Percentiles rank a stretch among this genome's conserved stretches.
Evolutionary conservation across 495 filamentous ascomycete genomes (phyloP).

Genomic region (Hypoxylon rickii): DNA sequence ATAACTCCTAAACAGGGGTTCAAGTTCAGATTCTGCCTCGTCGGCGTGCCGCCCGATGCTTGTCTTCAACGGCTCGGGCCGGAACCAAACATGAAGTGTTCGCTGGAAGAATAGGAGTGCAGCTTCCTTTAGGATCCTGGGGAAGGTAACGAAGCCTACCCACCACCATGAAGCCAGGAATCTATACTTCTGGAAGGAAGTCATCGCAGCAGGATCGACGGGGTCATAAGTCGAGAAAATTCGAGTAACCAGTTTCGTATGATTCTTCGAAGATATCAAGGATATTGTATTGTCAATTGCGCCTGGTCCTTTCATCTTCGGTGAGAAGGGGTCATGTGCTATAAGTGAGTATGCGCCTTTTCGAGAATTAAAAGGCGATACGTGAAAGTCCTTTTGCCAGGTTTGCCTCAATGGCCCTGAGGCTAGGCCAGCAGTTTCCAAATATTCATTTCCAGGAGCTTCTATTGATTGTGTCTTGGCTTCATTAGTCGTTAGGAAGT

Average conservation of each 20-base stretch:
- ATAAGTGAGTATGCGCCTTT: conserved; percentile 62
- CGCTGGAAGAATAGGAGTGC: conserved; percentile 54
- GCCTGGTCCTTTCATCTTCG: conserved; percentile 38
- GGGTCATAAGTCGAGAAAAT: conserved; percentile 53
- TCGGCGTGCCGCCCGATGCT: conserved; percentile 57
- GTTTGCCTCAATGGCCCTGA: conserved; percentile 46
- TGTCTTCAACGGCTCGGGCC: conserved; percentile 58
- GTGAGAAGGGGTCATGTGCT: conserved; percentile 59
- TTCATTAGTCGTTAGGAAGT: conserved; percentile 52
- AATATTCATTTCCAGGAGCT: conserved; percentile 5
- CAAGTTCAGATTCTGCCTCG: conserved; percentile 50
- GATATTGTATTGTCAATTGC: conserved; percentile 60
- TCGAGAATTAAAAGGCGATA: conserved; percentile 74
- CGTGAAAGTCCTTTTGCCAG: conserved; percentile 74
- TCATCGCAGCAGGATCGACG: conserved; percentile 54
- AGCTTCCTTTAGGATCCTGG: conserved; percentile 64
- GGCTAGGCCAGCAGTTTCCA: not conserved
- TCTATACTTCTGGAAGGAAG: conserved; percentile 40
- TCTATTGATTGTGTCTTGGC: conserved; percentile 14
- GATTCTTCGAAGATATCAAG: conserved; percentile 57
- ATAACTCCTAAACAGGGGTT: conserved; percentile 57
- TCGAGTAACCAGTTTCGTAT: conserved; percentile 59
- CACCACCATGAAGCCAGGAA: conserved; percentile 65
- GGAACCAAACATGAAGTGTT: conserved; percentile 60
- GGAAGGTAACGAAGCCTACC: conserved; percentile 65